A percentile compares a stretch with the other conserved stretches of the same genome.
Evolutionary conservation across 768 basidiomycete genomes (phyloP).

Genomic region (Kwoniella pini): DNA sequence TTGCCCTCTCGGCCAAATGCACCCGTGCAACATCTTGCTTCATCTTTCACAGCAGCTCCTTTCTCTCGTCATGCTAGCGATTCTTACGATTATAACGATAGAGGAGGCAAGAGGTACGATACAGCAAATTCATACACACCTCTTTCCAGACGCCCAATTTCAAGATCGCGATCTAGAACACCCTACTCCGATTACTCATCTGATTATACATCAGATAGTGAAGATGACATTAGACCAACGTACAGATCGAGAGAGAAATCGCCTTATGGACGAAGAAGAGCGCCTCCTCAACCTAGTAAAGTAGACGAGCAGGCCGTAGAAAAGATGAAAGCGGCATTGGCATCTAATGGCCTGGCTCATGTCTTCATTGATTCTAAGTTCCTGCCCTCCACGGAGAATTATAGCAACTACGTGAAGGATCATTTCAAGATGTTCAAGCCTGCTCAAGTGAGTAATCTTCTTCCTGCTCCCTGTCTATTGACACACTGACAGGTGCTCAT

Average conservation of each 20-base stretch:
- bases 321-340: slow-evolving; percentile 30
- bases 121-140: slow-evolving; percentile 26
- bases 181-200: slow-evolving; percentile 27
- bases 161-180: slow-evolving; percentile 23
- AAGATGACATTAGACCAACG: slow-evolving; percentile 22
- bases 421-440: slow-evolving; percentile 73
- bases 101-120: slow-evolving; percentile 6
- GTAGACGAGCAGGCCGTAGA: slow-evolving; percentile 32
- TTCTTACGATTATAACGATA: not conserved
- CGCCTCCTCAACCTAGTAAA: slow-evolving; percentile 16
- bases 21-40: slow-evolving; percentile 23
- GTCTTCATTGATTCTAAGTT: slow-evolving; percentile 36
- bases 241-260: slow-evolving; percentile 19
- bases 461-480: too few relatives aligned
- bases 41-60: slow-evolving; percentile 41
- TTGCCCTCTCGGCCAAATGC: slow-evolving; percentile 26
- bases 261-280: slow-evolving; percentile 14
- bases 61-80: slow-evolving; percentile 18
- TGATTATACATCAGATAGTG: slow-evolving; percentile 27
- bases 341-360: slow-evolving; percentile 40
- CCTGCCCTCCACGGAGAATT: slow-evolving; percentile 16
- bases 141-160: slow-evolving; percentile 8
- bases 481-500: too few relatives aligned
- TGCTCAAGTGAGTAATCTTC: slow-evolving; percentile 65
- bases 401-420: slow-evolving; percentile 67